Evolutionary conservation across 768 basidiomycete species (phyloP), one percentile per base, ranked within the genome.

Genomic region (Podaxis carcinomalis): DNA sequence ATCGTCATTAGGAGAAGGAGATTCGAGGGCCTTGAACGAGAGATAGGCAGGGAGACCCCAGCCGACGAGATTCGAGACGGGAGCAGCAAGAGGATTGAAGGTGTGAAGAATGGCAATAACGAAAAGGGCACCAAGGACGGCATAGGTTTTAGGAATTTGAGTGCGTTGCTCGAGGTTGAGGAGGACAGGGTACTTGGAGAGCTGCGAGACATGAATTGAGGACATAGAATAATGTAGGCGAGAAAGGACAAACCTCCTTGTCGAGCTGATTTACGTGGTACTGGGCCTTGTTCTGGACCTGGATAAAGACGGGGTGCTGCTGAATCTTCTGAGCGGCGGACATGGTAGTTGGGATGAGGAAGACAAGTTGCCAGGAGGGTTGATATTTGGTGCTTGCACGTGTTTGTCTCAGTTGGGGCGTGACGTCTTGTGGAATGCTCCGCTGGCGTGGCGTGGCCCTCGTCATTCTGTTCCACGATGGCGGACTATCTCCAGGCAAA

Each of bases 31-130:
- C 77, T 90, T 90, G 80, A 98, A 86, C 55, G 95, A 97, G 73
- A 97, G 85, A 74, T 93, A 98, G 4, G 95, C 94, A 28, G 97
- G 97, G 68, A 98, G 82, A 35, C 78, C 92, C 89, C 91, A 98
- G 55, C 95, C 97, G 69, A 99, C 85, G 68, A 97, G 80, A 77
- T 97, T 96, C 62, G 96, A 96, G 65, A 96, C 83, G 68, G 95
- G 92, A 3, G 87, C 83, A 52, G 97, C 97, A 69, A 95, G 87
- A 55, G 94, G 83, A 79, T 95, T 96, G 85, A 95, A 77, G 69
- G 87, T 82, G 79, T 94, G 89, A 69, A 93, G 83, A 70, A 89
- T 70, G 54, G 84, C 78, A 73, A 90, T 80, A 68, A 95, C 75
- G 59, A 80, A 63, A 58, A 87, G 76, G 64, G 82, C 80, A 59